A percentile compares a stretch with the other conserved stretches of the same genome.
Conservation (phyloP, 2,329 filamentous ascomycete genomes). For the Cercospora sesami region DNA sequence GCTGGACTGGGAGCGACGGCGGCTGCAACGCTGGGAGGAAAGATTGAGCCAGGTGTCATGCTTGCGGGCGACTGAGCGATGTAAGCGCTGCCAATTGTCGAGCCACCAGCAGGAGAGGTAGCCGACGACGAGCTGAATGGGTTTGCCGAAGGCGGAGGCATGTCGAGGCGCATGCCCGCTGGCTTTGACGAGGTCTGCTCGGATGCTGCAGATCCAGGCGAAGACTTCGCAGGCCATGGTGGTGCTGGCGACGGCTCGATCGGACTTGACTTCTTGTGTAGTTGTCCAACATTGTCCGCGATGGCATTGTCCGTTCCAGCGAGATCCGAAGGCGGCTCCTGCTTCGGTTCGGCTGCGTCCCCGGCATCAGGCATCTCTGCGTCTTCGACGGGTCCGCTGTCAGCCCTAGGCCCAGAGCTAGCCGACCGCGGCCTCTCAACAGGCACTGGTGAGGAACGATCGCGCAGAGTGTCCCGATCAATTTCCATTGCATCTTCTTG, state of each 20-base stretch:
- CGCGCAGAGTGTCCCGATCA: constrained; percentile 14
- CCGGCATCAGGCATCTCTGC: constrained; percentile 27
- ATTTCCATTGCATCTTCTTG: constrained; percentile 27
- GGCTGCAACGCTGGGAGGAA: constrained; percentile 43
- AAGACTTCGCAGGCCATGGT: constrained; percentile 12
- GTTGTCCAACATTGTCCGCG: constrained; percentile 2
- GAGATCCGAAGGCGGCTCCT: not conserved
- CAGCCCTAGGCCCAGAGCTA: not conserved
- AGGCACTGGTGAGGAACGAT: constrained; percentile 7
- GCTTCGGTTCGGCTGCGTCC: constrained; percentile 10
- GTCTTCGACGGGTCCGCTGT: constrained; percentile 18
- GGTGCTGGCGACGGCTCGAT: constrained; percentile 17
- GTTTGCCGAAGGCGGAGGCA: constrained; percentile 37
- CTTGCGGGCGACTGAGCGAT: constrained; percentile 33
- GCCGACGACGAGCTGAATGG: constrained; percentile 18
- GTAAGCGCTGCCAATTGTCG: constrained; percentile 19
- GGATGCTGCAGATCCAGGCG: constrained; percentile 15
- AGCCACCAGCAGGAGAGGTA: constrained; percentile 14
- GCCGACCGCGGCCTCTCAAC: constrained; percentile 5
- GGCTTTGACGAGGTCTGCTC: constrained; percentile 21
- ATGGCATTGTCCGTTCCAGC: not conserved
- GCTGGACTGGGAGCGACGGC: constrained; percentile 45
- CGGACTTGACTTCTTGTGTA: constrained; percentile 1
- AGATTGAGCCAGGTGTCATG: constrained; percentile 29
- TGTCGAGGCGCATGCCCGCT: constrained; percentile 36